Base-by-base conservation (phyloP, 768 basidiomycete species). In the Tremella mesenterica region DNA sequence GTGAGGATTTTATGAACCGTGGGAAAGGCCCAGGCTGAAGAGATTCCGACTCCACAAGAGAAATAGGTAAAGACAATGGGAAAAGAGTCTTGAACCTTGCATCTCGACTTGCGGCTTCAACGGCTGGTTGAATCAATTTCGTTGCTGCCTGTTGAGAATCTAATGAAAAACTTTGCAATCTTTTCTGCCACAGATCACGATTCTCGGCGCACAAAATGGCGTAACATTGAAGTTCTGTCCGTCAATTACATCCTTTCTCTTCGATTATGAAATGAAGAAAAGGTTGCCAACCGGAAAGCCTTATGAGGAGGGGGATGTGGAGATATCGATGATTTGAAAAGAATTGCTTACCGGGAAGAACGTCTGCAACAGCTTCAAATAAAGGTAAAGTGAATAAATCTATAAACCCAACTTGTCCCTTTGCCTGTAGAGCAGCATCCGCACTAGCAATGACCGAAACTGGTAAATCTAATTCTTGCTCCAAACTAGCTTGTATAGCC, bases 391-490 rank as follows among this genome's bases (percentile, higher is more conserved):
- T 86, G 68, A 88, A 96, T 2, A 78, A 77, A 50, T 79, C 80
- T 60, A 90, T 86, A 74, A 99, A 99, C 61, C 83, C 90, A 16
- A 96, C 81, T 73, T 99, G 95, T 1, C 83, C 83, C 57, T 81
- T 79, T 25, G 86, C 88, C 73, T 87, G 85, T 41, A 79, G 79
- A 2, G 85, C 67, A 1, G 72, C 72, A 28, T 79, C 78, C n/a
- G 83, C 77, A 1, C 79, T 78, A 7, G 78, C 74, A 23, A 73
- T 71, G 48, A 77, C 77, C n/a, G 82, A 84, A 13, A 79, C 75
- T 16, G 85, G 83, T 27, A 97, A 77, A 30, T 82, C 79, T 50
- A 89, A 81, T 50, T 83, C 80, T 57, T 81, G 79, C 71, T 99
- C 95, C 3, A 96, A 79, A n/a, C 79, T 76, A 1, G 89, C 86